Conservation (phyloP, 169 alveolate species). For the Cryptosporidium tyzzeri region DNA sequence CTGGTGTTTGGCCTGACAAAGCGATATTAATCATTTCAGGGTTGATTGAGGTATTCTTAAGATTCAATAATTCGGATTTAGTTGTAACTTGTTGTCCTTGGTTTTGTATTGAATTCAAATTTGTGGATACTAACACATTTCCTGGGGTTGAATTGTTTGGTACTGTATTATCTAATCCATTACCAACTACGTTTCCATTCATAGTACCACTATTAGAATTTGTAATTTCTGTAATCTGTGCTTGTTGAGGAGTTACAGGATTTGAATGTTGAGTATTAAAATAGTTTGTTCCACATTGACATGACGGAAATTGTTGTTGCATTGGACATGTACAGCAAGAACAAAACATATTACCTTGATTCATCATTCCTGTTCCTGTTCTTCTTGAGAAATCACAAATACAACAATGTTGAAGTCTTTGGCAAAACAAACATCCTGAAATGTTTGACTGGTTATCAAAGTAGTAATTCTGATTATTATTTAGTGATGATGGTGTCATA, state of each 20-base stretch:
- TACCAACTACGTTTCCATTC: neutral
- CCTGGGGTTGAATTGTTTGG: neutral
- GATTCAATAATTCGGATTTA: neutral
- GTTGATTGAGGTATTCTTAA: constrained; percentile 6
- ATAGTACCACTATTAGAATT: neutral
- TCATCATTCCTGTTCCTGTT: neutral
- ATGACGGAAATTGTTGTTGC: neutral
- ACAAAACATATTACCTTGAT: constrained; percentile 13
- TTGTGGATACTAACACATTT: neutral
- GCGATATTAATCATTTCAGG: constrained; percentile 65
- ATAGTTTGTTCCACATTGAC: constrained; percentile 8
- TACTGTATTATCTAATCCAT: neutral
- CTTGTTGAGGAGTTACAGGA: neutral
- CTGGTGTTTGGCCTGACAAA: constrained; percentile 56
- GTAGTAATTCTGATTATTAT: constrained; percentile 1
- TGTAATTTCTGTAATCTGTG: constrained; percentile 12
- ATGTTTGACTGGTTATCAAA: neutral
- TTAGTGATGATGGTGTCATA: neutral
- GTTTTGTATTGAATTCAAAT: neutral
- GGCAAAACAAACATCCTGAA: constrained; percentile 36
- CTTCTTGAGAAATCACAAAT: constrained; percentile 9
- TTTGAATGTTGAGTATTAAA: neutral
- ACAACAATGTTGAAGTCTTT: constrained; percentile 34
- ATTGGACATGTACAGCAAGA: constrained; percentile 26
- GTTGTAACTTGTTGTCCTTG: constrained; percentile 8